Evolutionary conservation across 2,329 filamentous ascomycete species (phyloP), one percentile per base, ranked within the genome.

Genomic region (Plenodomus tracheiphilus): DNA sequence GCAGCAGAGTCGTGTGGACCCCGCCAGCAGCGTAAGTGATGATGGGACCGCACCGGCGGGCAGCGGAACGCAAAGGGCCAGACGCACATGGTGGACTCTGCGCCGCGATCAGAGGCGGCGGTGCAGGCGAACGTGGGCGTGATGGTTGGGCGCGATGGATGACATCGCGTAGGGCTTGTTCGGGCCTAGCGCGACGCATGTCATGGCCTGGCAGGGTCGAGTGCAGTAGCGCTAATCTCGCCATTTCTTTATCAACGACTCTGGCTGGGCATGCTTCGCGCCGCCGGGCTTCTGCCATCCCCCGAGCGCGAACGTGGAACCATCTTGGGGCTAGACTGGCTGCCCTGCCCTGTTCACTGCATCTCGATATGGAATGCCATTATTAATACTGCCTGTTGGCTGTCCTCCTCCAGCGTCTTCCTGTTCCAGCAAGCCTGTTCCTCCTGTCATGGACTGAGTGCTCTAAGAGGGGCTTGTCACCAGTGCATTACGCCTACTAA

Each of bases 81-180:
- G 43, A 46, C 38, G 38, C 41, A 41, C 43, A 54, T 56, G 57
- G 41, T 56, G 38, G 61, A 63, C 52, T 60, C 22, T 56, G 41
- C 44, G 43, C 50, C 41, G 41, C 49, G 62, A 65, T 64, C 60
- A 52, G 47, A 52, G 44, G 39, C 50, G 39, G 39, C 35, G 45
- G 53, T 51, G 56, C 13, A 47, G 39, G 43, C 32, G 17, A 47
- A 65, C 58, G 55, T 58, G 62, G 61, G 41, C 42, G 43, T 47
- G 57, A 60, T 54, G 56, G 54, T 57, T 59, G 53, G 59, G 52
- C 19, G 47, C 49, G 53, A 54, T 56, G 50, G 41, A 61, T 59
- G 62, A 61, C 55, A 54, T 45, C 25, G 47, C 45, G 44, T 54
- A 25, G 41, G 32, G 54, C 51, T 46, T 45, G 19, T 58, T 57